Conservation (phyloP, 2,329 filamentous ascomycete species). For the Ilyonectria destructans region DNA sequence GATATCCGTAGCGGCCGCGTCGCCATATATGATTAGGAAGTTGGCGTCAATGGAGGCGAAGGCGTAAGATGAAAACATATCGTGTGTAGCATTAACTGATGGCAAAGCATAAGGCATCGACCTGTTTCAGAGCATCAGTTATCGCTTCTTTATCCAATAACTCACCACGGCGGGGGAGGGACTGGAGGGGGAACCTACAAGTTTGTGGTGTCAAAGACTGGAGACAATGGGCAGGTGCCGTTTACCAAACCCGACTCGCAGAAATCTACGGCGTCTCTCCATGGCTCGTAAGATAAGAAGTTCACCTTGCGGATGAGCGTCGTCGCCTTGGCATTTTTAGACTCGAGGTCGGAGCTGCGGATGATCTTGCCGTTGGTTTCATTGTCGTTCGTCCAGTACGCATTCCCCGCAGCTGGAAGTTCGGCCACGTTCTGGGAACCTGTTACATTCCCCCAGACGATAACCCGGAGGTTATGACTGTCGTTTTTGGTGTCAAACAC, state of each 20-base stretch:
- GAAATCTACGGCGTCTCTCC: conserved; percentile 71
- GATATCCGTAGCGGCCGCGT: conserved; percentile 74
- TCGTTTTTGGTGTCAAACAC: conserved; percentile 76
- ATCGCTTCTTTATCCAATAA: neutral
- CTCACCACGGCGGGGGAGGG: neutral
- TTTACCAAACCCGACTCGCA: conserved; percentile 75
- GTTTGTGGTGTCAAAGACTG: conserved; percentile 72
- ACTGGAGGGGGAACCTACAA: conserved; percentile 54
- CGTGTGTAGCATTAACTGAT: conserved; percentile 80
- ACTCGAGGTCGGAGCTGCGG: conserved; percentile 66
- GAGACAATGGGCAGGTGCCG: conserved; percentile 81
- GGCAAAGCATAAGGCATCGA: conserved; percentile 69
- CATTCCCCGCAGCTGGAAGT: conserved; percentile 74
- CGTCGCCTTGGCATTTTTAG: conserved; percentile 72
- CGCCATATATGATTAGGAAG: conserved; percentile 83
- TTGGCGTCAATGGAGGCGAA: conserved; percentile 87
- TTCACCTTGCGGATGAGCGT: conserved; percentile 82
- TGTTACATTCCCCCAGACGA: conserved; percentile 92
- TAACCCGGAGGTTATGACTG: conserved; percentile 80
- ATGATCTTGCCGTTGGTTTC: conserved; percentile 83
- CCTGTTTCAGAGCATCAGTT: conserved; percentile 44
- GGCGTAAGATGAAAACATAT: conserved; percentile 86
- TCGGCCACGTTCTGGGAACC: conserved; percentile 74
- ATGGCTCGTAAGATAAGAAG: conserved; percentile 85
- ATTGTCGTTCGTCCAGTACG: conserved; percentile 75